These are phyloP conservation scores for Panaeolus cyanescens DNA, from an alignment of 768 basidiomycete species.

Conservation along the genomic window DNA sequence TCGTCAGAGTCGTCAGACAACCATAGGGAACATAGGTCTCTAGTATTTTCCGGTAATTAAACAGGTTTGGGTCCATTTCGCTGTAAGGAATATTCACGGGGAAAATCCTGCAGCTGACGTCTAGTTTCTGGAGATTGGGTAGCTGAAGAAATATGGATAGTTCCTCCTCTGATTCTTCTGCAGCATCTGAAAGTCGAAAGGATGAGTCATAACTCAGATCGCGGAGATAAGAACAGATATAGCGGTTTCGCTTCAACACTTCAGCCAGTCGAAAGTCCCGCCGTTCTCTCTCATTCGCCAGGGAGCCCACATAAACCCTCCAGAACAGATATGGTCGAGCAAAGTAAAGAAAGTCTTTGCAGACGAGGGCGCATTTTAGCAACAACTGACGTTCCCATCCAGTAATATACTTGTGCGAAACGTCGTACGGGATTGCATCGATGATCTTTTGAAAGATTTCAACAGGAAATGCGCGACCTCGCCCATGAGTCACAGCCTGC, in stretches of 20 bases:
- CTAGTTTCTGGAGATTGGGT: not conserved
- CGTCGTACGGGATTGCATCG: not conserved
- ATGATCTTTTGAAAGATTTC: not conserved
- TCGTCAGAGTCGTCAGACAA: not conserved
- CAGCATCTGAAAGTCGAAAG: not conserved
- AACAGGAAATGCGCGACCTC: not conserved
- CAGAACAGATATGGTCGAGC: not conserved
- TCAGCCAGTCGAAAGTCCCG: not conserved
- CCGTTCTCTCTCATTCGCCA: not conserved
- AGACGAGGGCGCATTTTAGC: not conserved
- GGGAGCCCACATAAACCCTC: not conserved
- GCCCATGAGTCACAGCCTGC: too few relatives aligned
- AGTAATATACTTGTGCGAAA: not conserved
- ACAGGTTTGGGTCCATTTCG: not conserved
- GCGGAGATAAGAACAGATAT: not conserved
- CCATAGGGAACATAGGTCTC: not conserved
- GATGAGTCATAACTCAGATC: not conserved
- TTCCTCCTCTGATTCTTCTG: not conserved
- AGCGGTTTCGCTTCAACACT: not conserved
- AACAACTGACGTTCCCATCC: not conserved
- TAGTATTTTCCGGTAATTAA: not conserved
- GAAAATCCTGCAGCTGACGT: not conserved
- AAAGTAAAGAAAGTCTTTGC: not conserved
- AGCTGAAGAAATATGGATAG: not conserved
- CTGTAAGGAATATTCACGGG: not conserved